These are phyloP conservation scores for Xylaria telfairii DNA, from an alignment of 495 filamentous ascomycete species.

Conservation along the genomic window DNA sequence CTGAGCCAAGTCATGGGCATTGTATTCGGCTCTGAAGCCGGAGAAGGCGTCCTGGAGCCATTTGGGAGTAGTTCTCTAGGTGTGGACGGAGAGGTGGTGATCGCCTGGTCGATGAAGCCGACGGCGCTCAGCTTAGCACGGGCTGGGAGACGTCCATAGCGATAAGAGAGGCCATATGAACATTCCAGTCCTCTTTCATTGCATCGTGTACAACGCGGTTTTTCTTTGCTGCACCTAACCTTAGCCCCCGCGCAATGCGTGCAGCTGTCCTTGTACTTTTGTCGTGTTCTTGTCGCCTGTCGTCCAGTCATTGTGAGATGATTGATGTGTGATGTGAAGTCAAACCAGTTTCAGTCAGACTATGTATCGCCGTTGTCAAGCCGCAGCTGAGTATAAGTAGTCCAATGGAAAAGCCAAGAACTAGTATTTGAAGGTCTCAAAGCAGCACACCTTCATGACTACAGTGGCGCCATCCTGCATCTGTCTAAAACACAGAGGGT, in stretches of 20 bases:
- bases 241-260: conserved; percentile 29
- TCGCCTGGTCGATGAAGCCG: conserved; percentile 21
- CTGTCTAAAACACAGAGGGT: conserved; percentile 16
- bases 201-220: conserved; percentile 27
- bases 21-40: conserved; percentile 19
- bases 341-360: conserved; percentile 2
- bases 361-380: conserved; percentile 18
- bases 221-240: conserved; percentile 30
- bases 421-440: neutral
- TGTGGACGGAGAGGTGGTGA: conserved; percentile 16
- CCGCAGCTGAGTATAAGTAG: conserved; percentile 27
- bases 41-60: conserved; percentile 25
- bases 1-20: conserved; percentile 26
- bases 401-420: conserved; percentile 14
- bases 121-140: conserved; percentile 21
- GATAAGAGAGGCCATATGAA: conserved; percentile 28
- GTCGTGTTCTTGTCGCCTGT: conserved; percentile 29
- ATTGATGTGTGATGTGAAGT: conserved; percentile 18
- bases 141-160: conserved; percentile 29
- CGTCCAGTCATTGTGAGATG: conserved; percentile 26
- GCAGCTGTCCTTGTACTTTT: conserved; percentile 32
- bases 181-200: conserved; percentile 26
- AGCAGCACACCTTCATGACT: conserved; percentile 22
- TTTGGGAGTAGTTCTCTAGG: conserved; percentile 26
- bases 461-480: conserved; percentile 27